Conservation (phyloP, 2,329 filamentous ascomycete genomes). For the Oidium heveae region DNA sequence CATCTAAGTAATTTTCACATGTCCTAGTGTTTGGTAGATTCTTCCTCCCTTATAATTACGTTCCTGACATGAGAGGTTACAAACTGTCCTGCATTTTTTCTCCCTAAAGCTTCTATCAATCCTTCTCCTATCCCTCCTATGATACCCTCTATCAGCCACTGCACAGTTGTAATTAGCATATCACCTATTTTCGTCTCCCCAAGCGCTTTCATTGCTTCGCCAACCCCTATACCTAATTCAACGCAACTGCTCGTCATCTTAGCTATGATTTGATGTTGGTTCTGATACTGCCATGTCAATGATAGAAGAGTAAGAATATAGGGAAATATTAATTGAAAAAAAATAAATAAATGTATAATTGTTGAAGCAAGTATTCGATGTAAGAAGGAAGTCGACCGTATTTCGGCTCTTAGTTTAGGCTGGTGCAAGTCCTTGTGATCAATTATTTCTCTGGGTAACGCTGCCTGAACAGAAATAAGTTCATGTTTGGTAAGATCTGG, state of each 20-base stretch:
- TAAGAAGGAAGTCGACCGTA: slow-evolving; percentile 21
- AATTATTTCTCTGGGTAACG: slow-evolving; percentile 19
- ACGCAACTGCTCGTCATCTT: slow-evolving; percentile 26
- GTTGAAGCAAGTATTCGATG: slow-evolving; percentile 30
- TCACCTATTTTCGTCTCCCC: slow-evolving; percentile 40
- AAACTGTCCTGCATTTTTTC: neutral
- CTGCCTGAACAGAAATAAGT: slow-evolving; percentile 22
- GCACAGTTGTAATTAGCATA: slow-evolving; percentile 25
- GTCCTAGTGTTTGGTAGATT: no score
- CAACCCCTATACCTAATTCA: slow-evolving; percentile 25
- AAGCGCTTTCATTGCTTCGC: slow-evolving; percentile 29
- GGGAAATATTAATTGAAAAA: slow-evolving; percentile 33
- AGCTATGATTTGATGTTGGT: slow-evolving; percentile 37
- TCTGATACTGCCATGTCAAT: slow-evolving; percentile 34
- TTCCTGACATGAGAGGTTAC: neutral
- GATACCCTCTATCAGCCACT: slow-evolving; percentile 38
- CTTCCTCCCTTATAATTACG: neutral
- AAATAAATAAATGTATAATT: slow-evolving; percentile 32
- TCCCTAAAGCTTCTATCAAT: slow-evolving; percentile 9
- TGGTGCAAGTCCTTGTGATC: slow-evolving; percentile 5
- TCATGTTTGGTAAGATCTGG: slow-evolving; percentile 29
- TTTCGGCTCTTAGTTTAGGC: neutral
- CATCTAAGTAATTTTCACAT: no score
- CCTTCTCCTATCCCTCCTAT: slow-evolving; percentile 43
- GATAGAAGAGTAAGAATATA: slow-evolving; percentile 29